Evolutionary conservation across 495 filamentous ascomycete species (phyloP).

Genomic region (Podospora tetraspora): DNA sequence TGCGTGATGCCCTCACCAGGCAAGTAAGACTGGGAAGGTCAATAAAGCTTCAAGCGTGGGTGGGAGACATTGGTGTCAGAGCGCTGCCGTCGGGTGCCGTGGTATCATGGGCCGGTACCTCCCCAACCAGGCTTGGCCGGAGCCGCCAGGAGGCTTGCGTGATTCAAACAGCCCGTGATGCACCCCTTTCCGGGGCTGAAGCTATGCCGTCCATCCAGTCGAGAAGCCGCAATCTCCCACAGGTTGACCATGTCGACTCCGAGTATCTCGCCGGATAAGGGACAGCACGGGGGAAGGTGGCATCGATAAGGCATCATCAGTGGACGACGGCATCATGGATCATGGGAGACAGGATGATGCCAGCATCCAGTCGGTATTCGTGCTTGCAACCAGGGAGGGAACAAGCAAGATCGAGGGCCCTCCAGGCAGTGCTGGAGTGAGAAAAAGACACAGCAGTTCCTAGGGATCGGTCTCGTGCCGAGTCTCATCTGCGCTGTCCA

Average conservation of each 20-base stretch:
- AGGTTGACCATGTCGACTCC: neutral
- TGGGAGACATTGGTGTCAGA: neutral
- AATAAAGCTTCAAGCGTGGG: neutral
- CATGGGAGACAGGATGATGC: neutral
- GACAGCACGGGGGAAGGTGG: neutral
- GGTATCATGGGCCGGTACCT: conserved; percentile 4
- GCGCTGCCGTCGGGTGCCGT: conserved; percentile 2
- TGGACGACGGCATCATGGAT: neutral
- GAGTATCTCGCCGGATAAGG: neutral
- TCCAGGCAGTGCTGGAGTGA: neutral
- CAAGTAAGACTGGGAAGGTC: conserved; percentile 13
- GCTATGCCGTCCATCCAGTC: neutral
- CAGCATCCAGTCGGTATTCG: neutral
- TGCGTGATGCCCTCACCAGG: conserved; percentile 9
- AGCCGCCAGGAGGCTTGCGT: conserved; percentile 1
- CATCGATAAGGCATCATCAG: neutral
- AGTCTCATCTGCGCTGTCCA: neutral
- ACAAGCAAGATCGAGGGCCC: neutral
- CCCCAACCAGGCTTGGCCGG: conserved; percentile 7
- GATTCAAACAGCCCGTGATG: conserved; percentile 13
- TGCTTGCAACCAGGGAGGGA: neutral
- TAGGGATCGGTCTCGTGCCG: neutral
- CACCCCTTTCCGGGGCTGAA: neutral
- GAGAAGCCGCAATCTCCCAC: neutral
- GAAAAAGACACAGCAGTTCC: neutral